A percentile compares a stretch with the other conserved stretches of the same genome.
phyloP scores from a whole-genome alignment of 768 basidiomycete genomes.

The Phylloporus rhodoxanthus region DNA sequence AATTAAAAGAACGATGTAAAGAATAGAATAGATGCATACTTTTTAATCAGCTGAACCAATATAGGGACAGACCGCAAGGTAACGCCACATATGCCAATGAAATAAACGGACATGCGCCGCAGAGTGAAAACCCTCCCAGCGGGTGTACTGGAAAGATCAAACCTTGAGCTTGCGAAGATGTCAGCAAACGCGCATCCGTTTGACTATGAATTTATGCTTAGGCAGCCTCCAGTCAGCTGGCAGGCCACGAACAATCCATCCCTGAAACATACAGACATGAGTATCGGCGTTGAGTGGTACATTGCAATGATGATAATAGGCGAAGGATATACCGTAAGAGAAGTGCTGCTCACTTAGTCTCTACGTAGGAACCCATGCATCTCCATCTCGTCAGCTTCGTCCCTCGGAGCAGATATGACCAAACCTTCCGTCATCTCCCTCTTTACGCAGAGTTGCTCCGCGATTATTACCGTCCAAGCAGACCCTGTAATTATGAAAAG shows the following conservation, averaged over 20 bases:
- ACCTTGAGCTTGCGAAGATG: constrained; percentile 11
- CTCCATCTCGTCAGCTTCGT: constrained; percentile 51
- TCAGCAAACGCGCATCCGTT: not conserved
- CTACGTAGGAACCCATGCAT: constrained; percentile 45
- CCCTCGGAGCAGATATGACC: constrained; percentile 40
- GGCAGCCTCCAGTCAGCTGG: not conserved
- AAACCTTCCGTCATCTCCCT: constrained; percentile 88
- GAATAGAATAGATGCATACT: constrained; percentile 9
- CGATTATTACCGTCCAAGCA: constrained; percentile 66
- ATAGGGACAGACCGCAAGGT: constrained; percentile 1
- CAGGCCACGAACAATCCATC: constrained; percentile 1
- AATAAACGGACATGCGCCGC: constrained; percentile 3
- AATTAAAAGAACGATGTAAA: constrained; percentile 16
- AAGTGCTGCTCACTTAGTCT: constrained; percentile 49
- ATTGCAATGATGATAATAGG: constrained; percentile 14
- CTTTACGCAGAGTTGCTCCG: constrained; percentile 88
- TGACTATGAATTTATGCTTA: constrained; percentile 3
- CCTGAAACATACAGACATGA: constrained; percentile 17
- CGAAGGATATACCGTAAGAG: constrained; percentile 3
- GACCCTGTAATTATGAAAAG: constrained; percentile 65
- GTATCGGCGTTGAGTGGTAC: constrained; percentile 15
- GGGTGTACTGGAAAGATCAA: constrained; percentile 1
- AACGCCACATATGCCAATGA: constrained; percentile 16
- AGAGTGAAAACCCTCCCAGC: constrained; percentile 1
- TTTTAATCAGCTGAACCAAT: constrained; percentile 7